phyloP scores from a whole-genome alignment of 306 rosid genomes.

The Heteromeles arbutifolia region DNA sequence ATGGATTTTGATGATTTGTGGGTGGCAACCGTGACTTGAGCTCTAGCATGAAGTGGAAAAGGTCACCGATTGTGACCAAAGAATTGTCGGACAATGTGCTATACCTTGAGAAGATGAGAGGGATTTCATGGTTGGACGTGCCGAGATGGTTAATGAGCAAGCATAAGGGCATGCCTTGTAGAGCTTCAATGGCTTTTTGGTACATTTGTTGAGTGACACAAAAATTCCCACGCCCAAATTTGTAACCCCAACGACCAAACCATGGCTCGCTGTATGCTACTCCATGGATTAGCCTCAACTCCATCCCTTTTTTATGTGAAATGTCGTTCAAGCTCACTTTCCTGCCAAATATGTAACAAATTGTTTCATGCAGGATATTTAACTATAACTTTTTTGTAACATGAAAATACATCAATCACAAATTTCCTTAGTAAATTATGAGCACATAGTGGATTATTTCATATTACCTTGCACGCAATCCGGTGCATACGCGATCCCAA shows the following conservation, averaged over 20 bases:
- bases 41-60: conserved; percentile 63
- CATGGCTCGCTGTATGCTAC: conserved; percentile 59
- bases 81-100: conserved; percentile 69
- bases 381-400: neutral
- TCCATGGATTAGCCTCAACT: conserved; percentile 60
- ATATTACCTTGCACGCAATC: conserved; percentile 55
- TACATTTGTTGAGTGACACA: conserved; percentile 58
- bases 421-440: too few relatives aligned
- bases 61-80: conserved; percentile 58
- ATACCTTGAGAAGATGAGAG: conserved; percentile 55
- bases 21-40: conserved; percentile 71
- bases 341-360: conserved; percentile 27
- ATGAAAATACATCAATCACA: neutral
- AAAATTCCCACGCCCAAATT: conserved; percentile 55
- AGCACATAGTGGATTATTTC: too few relatives aligned
- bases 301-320: conserved; percentile 71
- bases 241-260: conserved; percentile 89
- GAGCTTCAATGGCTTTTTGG: conserved; percentile 62
- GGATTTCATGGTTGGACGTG: conserved; percentile 40
- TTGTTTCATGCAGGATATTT: neutral
- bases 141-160: conserved; percentile 39
- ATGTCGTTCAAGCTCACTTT: conserved; percentile 69
- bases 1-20: conserved; percentile 17
- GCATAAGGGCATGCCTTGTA: conserved; percentile 57
- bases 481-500: conserved; percentile 79